Conservation (phyloP, 257 asterid species). For the Lycium barbarum region DNA sequence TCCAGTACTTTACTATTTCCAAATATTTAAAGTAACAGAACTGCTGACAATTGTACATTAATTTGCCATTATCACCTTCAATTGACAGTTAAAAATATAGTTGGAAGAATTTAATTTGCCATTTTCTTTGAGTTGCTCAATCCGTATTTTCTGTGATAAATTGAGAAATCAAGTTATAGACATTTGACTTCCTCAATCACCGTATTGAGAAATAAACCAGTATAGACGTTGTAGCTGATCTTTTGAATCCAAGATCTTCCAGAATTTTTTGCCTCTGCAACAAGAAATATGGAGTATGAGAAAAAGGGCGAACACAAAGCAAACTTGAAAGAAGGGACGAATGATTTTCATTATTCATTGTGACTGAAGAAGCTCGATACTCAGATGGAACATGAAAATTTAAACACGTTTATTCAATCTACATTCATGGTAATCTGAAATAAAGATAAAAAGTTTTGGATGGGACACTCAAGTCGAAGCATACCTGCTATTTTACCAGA, state of each 20-base stretch:
- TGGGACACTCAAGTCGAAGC: background rate
- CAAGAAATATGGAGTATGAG: background rate
- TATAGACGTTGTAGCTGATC: background rate
- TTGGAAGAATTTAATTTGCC: no score
- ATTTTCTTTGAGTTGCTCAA: background rate
- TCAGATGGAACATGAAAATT: background rate
- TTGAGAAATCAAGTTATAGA: background rate
- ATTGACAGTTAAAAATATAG: no score
- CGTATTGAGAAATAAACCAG: background rate
- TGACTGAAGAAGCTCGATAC: background rate
- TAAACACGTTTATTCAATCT: background rate
- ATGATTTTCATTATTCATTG: background rate
- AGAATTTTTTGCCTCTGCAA: slow-evolving; percentile 10
- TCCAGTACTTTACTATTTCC: no score
- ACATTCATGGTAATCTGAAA: background rate
- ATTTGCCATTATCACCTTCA: no score
- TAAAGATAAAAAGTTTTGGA: background rate
- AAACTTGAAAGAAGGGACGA: no score
- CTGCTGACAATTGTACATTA: no score
- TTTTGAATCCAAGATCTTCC: background rate
- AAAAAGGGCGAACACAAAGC: background rate
- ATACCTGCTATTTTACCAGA: background rate
- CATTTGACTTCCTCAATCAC: background rate
- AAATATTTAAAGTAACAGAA: no score
- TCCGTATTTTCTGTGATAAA: background rate